phyloP scores from a whole-genome alignment of 2,329 filamentous ascomycete genomes.

The Colletotrichum caudatum region DNA sequence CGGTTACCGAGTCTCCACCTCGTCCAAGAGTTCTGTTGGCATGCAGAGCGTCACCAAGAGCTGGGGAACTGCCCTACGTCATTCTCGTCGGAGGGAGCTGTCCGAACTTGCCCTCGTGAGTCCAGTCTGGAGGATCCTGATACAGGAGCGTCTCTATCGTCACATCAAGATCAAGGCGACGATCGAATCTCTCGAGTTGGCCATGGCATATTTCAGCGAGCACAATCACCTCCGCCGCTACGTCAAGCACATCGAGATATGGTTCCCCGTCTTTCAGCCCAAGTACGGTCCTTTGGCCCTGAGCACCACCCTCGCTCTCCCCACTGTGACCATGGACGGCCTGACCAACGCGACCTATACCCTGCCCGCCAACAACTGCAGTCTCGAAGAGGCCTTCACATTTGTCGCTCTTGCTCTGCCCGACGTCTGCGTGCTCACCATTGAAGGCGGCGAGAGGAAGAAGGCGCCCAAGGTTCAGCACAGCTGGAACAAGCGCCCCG shows the following conservation, averaged over 20 bases:
- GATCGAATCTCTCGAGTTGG: conserved; percentile 69
- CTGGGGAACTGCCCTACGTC: conserved; percentile 74
- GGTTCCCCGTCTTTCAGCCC: conserved; percentile 80
- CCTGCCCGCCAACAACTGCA: conserved; percentile 74
- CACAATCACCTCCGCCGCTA: conserved; percentile 71
- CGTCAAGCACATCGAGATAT: conserved; percentile 80
- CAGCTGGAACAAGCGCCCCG: conserved; percentile 43
- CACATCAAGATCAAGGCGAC: conserved; percentile 83
- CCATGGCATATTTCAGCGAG: conserved; percentile 69
- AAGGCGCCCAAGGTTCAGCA: conserved; percentile 75
- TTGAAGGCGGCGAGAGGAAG: conserved; percentile 82
- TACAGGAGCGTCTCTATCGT: conserved; percentile 79
- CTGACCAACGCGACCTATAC: conserved; percentile 70
- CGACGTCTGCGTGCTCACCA: conserved; percentile 73
- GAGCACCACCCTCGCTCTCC: conserved; percentile 59
- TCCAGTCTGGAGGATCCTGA: conserved; percentile 72
- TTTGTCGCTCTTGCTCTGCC: conserved; percentile 72
- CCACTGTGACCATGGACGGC: conserved; percentile 66
- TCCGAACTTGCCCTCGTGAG: conserved; percentile 74
- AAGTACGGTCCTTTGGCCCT: conserved; percentile 59
- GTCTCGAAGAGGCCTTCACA: conserved; percentile 75
- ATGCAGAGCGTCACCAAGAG: conserved; percentile 66
- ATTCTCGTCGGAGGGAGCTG: conserved; percentile 75
- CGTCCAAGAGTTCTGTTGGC: conserved; percentile 66
- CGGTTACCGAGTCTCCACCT: conserved; percentile 73